Evolutionary conservation across 1,284 basidiomycete genomes (phyloP).

Genomic region (Leccinum holopus): DNA sequence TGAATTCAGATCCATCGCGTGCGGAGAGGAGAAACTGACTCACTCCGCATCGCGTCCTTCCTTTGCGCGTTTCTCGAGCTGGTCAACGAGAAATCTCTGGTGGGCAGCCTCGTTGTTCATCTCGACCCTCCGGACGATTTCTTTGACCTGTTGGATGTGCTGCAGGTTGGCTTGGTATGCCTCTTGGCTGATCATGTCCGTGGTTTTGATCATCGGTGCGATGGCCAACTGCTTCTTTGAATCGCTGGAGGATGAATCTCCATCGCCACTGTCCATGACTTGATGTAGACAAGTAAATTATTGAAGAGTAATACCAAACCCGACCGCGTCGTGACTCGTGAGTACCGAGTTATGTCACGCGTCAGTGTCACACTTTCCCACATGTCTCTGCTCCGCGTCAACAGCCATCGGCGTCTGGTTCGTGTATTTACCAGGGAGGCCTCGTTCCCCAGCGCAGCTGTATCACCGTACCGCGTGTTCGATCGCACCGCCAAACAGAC

Average conservation of each 20-base stretch:
- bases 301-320: neutral
- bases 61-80: constrained; percentile 29
- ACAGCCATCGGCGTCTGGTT: constrained; percentile 9
- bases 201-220: constrained; percentile 28
- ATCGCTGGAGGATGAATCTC: constrained; percentile 2
- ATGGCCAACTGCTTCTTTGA: constrained; percentile 16
- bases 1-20: constrained; percentile 3
- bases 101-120: constrained; percentile 32
- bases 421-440: constrained; percentile 43
- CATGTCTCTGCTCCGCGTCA: constrained; percentile 20
- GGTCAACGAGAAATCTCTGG: constrained; percentile 27
- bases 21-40: constrained; percentile 10
- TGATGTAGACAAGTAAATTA: neutral
- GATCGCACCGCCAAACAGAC: constrained; percentile 81
- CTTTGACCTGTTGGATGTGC: constrained; percentile 32
- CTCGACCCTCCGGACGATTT: constrained; percentile 28
- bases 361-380: constrained; percentile 18
- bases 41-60: constrained; percentile 40
- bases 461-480: constrained; percentile 69
- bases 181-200: constrained; percentile 23
- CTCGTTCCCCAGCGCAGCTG: constrained; percentile 14
- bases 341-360: constrained; percentile 19
- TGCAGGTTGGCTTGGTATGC: constrained; percentile 26
- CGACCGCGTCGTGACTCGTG: neutral
- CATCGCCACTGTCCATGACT: constrained; percentile 21